Evolutionary conservation across 2,329 filamentous ascomycete genomes (phyloP).

Genomic region (Pseudogymnoascus sp.): DNA sequence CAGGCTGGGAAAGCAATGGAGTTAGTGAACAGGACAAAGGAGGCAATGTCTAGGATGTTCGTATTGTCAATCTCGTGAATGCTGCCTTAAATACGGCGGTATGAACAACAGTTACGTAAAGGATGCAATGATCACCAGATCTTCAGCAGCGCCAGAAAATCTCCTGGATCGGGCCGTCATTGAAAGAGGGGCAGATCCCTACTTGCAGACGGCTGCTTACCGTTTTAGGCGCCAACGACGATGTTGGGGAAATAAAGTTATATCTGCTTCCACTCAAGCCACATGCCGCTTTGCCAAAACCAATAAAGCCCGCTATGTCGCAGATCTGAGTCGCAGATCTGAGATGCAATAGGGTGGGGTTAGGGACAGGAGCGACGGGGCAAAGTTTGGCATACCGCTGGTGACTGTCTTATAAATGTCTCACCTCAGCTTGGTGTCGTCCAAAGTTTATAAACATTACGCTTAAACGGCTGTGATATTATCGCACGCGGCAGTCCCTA

Average conservation of each 20-base stretch:
- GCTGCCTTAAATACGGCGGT: background rate
- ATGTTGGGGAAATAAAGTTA: background rate
- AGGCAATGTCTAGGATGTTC: background rate
- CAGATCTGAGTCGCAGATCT: background rate
- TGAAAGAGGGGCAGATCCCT: background rate
- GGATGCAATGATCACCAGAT: background rate
- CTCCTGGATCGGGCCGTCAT: background rate
- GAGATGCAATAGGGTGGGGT: background rate
- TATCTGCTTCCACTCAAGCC: background rate
- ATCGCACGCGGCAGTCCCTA: background rate
- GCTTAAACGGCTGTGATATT: background rate
- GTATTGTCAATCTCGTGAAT: background rate
- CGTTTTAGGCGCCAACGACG: background rate
- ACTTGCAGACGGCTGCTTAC: background rate
- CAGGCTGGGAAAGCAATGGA: no score
- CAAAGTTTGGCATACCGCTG: background rate
- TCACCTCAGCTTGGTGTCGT: background rate
- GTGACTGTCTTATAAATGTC: background rate
- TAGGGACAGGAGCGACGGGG: background rate
- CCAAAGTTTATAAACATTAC: background rate
- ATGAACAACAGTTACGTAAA: background rate
- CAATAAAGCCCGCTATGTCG: background rate
- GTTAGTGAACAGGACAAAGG: no score
- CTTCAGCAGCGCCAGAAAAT: background rate
- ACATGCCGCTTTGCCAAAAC: background rate